Evolutionary conservation across 2,329 filamentous ascomycete genomes (phyloP), one percentile per base, ranked within the genome.

Genomic region (Sporothrix mexicana): DNA sequence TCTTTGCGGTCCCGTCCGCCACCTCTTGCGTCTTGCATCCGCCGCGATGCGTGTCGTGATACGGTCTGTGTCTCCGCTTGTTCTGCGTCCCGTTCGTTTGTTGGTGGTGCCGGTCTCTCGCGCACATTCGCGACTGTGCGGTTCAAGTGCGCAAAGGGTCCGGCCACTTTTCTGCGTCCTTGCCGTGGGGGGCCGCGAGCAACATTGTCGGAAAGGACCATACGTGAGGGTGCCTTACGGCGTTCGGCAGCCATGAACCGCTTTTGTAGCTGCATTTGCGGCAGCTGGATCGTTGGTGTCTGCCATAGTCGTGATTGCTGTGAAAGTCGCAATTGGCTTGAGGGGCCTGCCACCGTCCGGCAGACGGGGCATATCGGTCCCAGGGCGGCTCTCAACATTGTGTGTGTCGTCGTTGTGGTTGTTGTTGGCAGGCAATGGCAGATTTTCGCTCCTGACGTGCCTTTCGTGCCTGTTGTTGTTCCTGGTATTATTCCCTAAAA

Each of bases 131-230:
- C 86, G 25, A 83, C 81, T 2, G 83, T 87, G 74, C 84, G 84
- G 79, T 90, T 90, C 86, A 88, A 88, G 64, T 82, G 85, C 0
- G 83, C 82, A 77, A 88, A 89, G 0, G 87, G 88, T 0, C 88
- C 87, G 3, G 83, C 83, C 2, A 79, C 77, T 41, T 81, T 81
- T 72, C 81, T 81, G 20, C 82, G 82, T 9, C 79, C 80, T 73
- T 77, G 82, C 72, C 78, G 79, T 36, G 82, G 72, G 74, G 72
- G 73, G 20, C 67, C 64, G 6, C 82, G 83, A 51, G 83, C 82
- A 30, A 89, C 88, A 62, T 82, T 82, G 75, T 88, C 84, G 9
- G 88, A 88, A 7, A 90, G 83, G 43, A 88, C 84, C 88, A 89
- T 89, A 69, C 88, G 87, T 57, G 87, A 87, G 49, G 88, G 85